A percentile compares a stretch with the other conserved stretches of the same genome.
phyloP scores from a whole-genome alignment of 805 yeast genomes.

The Metschnikowia koreensis region DNA sequence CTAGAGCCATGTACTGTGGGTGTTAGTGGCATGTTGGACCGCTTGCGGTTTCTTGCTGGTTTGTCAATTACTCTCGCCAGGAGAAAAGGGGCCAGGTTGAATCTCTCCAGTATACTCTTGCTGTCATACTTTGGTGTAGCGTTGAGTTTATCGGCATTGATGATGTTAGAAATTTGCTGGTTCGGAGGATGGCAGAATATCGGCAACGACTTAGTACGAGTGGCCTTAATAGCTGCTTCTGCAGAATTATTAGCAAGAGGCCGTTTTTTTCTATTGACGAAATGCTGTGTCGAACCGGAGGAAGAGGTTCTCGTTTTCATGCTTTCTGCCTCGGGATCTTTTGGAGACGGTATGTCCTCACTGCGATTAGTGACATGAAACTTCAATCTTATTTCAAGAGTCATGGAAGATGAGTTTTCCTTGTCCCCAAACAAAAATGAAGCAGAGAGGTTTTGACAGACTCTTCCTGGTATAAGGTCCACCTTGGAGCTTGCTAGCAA shows the following conservation, averaged over 20 bases:
- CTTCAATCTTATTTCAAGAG: constrained; percentile 56
- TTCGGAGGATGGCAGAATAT: constrained; percentile 39
- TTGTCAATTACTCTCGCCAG: constrained; percentile 42
- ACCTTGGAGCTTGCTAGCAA: constrained; percentile 26
- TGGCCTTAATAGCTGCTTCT: constrained; percentile 35
- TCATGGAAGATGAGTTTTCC: constrained; percentile 40
- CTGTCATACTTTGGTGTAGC: constrained; percentile 39
- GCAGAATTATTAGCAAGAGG: constrained; percentile 11
- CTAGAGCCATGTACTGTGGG: constrained; percentile 15
- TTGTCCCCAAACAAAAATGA: constrained; percentile 37
- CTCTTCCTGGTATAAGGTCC: constrained; percentile 47
- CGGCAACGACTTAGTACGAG: constrained; percentile 45
- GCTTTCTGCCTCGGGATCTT: constrained; percentile 9
- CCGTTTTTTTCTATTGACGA: constrained; percentile 10
- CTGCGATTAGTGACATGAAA: constrained; percentile 38
- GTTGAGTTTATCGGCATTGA: constrained; percentile 41
- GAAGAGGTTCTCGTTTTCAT: neutral
- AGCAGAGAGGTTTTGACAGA: constrained; percentile 56
- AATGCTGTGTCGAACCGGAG: constrained; percentile 4
- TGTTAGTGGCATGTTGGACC: constrained; percentile 19
- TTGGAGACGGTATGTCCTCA: constrained; percentile 8
- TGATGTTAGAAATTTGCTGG: constrained; percentile 39
- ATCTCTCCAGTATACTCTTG: constrained; percentile 42
- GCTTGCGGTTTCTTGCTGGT: constrained; percentile 26
- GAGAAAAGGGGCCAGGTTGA: constrained; percentile 45